Conservation (phyloP, 2,329 filamentous ascomycete genomes). For the Penicillium digitatum region DNA sequence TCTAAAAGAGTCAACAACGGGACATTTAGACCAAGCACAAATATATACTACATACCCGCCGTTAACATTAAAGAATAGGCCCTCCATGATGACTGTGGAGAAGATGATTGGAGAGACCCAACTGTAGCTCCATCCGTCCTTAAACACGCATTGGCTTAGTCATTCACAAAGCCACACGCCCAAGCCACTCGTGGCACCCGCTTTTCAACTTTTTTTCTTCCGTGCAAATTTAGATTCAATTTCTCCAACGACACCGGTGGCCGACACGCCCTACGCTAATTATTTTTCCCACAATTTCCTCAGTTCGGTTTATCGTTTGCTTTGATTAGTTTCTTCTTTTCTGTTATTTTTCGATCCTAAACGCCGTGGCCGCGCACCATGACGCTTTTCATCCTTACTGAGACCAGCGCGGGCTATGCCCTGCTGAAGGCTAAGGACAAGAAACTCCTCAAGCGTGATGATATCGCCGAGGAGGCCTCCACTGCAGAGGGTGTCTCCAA, state of each 20-base stretch:
- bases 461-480: conserved; percentile 68
- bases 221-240: conserved; percentile 37
- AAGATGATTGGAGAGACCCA: conserved; percentile 19
- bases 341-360: conserved; percentile 21
- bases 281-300: conserved; percentile 18
- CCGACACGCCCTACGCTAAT: conserved; percentile 30
- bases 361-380: conserved; percentile 51
- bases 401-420: conserved; percentile 95
- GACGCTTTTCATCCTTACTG: conserved; percentile 88
- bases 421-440: conserved; percentile 98
- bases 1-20: conserved; percentile 47
- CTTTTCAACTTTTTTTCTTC: conserved; percentile 37
- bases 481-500: conserved; percentile 81
- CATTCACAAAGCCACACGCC: conserved; percentile 31
- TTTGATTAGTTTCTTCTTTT: conserved; percentile 11
- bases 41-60: conserved; percentile 64
- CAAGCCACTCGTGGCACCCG: conserved; percentile 21
- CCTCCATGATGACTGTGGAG: conserved; percentile 63
- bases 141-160: conserved; percentile 26
- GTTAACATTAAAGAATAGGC: conserved; percentile 89
- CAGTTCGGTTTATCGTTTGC: conserved; percentile 18
- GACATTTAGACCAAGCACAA: neutral
- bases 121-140: conserved; percentile 20
- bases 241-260: conserved; percentile 33
- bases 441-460: conserved; percentile 88